These are phyloP conservation scores for Phaeotremella fagi DNA, from an alignment of 768 basidiomycete genomes.

Conservation along the genomic window DNA sequence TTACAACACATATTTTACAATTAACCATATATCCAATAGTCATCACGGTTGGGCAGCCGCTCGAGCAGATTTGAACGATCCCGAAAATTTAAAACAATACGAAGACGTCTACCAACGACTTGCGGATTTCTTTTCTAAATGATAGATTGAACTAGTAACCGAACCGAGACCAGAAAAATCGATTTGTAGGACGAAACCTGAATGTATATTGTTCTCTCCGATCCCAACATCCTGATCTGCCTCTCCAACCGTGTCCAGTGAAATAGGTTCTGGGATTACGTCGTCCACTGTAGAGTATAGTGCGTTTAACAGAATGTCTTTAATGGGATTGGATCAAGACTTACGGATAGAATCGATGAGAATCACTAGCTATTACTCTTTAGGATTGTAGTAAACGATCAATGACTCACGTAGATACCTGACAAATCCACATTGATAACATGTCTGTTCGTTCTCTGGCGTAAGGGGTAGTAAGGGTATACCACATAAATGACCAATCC, in stretches of 20 bases:
- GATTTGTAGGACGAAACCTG: slow-evolving; percentile 10
- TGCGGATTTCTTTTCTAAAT: slow-evolving; percentile 50
- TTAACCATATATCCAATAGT: slow-evolving; percentile 38
- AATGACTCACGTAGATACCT: slow-evolving; percentile 15
- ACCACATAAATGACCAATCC: slow-evolving; percentile 29
- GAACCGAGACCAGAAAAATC: slow-evolving; percentile 8
- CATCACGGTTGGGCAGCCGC: slow-evolving; percentile 63
- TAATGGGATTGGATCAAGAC: not conserved
- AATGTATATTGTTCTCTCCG: slow-evolving; percentile 25
- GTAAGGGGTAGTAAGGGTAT: slow-evolving; percentile 25
- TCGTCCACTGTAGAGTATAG: slow-evolving; percentile 10
- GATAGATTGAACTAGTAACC: slow-evolving; percentile 4
- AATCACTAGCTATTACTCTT: not conserved
- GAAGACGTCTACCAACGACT: slow-evolving; percentile 59
- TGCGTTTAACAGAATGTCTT: not conserved
- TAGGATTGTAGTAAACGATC: not conserved
- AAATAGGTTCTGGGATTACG: slow-evolving; percentile 16
- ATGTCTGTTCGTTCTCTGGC: slow-evolving; percentile 14
- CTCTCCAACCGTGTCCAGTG: slow-evolving; percentile 7
- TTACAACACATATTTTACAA: not conserved
- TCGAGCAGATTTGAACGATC: slow-evolving; percentile 56
- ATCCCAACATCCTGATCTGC: slow-evolving; percentile 13
- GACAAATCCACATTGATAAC: slow-evolving; percentile 18
- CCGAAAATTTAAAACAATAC: slow-evolving; percentile 60
- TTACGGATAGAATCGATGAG: slow-evolving; percentile 21